A percentile compares a stretch with the other conserved stretches of the same genome.
These are phyloP conservation scores for Aspergillus awamori DNA, from an alignment of 2,329 filamentous ascomycete species.

Conservation along the genomic window DNA sequence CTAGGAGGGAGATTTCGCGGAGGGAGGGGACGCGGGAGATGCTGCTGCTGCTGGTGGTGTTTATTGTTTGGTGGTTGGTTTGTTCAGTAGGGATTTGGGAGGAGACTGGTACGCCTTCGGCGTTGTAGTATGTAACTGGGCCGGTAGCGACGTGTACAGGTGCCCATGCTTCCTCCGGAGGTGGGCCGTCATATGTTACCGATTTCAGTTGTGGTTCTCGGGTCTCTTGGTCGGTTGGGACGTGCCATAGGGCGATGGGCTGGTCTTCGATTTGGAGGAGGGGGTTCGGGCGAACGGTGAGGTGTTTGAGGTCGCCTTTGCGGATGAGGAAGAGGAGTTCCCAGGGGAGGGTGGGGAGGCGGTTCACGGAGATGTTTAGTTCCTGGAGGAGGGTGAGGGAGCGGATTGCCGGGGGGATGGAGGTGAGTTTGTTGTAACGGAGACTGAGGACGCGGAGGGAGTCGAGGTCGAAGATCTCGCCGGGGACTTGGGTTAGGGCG, in stretches of 20 bases:
- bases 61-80: too few relatives aligned
- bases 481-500: slow-evolving; percentile 38
- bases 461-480: slow-evolving; percentile 46
- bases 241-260: slow-evolving; percentile 38
- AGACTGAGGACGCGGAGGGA: slow-evolving; percentile 49
- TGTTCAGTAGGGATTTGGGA: too few relatives aligned
- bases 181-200: slow-evolving; percentile 29
- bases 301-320: slow-evolving; percentile 41
- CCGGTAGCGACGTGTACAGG: slow-evolving; percentile 43
- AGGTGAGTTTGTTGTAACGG: slow-evolving; percentile 48
- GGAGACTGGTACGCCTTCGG: slow-evolving; percentile 32
- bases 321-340: slow-evolving; percentile 47
- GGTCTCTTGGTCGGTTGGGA: slow-evolving; percentile 1
- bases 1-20: slow-evolving; percentile 46
- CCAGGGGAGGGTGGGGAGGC: slow-evolving; percentile 47
- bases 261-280: slow-evolving; percentile 37
- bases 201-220: slow-evolving; percentile 16
- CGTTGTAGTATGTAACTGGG: slow-evolving; percentile 35
- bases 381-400: slow-evolving; percentile 46
- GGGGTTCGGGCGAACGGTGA: slow-evolving; percentile 46
- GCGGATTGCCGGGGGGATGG: slow-evolving; percentile 46
- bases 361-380: slow-evolving; percentile 51
- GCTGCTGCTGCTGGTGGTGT: too few relatives aligned
- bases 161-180: slow-evolving; percentile 36
- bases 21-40: slow-evolving; percentile 32